Evolutionary conservation across 2,329 filamentous ascomycete species (phyloP).

Genomic region (Diplodia corticola): DNA sequence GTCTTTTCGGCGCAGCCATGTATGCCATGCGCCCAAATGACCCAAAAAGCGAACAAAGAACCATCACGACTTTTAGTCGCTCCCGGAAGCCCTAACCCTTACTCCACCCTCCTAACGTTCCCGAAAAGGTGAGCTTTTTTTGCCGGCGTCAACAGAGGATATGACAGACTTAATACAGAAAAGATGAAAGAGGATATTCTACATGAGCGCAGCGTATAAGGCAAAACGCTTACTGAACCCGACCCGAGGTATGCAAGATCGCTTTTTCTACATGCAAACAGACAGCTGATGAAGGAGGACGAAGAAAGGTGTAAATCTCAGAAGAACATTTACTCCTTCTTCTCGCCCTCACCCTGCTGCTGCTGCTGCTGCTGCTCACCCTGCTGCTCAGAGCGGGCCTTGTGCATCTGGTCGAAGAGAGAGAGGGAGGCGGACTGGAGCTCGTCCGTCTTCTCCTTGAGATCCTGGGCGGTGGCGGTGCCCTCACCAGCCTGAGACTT

Average conservation of each 20-base stretch:
- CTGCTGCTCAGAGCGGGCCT: constrained; percentile 70
- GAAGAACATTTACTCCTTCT: constrained; percentile 20
- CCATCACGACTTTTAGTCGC: constrained; percentile 20
- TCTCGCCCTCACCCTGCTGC: constrained; percentile 23
- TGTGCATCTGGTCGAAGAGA: constrained; percentile 99
- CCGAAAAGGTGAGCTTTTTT: constrained; percentile 18
- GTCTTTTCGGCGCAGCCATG: constrained; percentile 3
- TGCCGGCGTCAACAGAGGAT: constrained; percentile 17
- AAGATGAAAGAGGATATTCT: constrained; percentile 21
- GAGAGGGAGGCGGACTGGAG: constrained; percentile 93
- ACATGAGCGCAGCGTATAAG: constrained; percentile 16
- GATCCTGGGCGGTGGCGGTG: constrained; percentile 79
- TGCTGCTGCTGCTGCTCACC: constrained; percentile 35
- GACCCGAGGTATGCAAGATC: constrained; percentile 23
- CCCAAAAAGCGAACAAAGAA: constrained; percentile 15
- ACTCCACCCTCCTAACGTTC: constrained; percentile 19
- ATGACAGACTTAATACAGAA: constrained; percentile 20
- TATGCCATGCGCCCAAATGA: constrained; percentile 6
- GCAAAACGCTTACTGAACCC: constrained; percentile 9
- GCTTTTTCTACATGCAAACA: constrained; percentile 22
- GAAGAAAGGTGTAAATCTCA: neutral
- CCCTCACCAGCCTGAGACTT: constrained; percentile 95
- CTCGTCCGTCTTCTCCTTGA: constrained; percentile 99
- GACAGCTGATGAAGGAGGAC: neutral
- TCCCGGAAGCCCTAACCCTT: constrained; percentile 6